Evolutionary conservation across 176 grass and related monocot genomes (phyloP).

Genomic region (Calamus simplicifolius): DNA sequence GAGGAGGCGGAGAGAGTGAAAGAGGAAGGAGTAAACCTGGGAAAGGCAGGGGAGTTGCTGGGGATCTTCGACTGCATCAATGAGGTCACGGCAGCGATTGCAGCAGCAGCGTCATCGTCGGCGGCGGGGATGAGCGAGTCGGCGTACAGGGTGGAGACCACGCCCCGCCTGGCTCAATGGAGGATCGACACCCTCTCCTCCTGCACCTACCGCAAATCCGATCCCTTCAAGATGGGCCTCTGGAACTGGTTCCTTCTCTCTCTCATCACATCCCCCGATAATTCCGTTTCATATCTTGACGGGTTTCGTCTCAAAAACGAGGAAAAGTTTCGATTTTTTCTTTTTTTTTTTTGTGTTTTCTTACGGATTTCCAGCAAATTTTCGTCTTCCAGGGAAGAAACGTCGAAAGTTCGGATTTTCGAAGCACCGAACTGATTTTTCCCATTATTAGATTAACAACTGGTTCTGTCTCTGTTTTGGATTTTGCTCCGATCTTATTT

Average conservation of each 20-base stretch:
- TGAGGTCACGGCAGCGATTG: slow-evolving; percentile 82
- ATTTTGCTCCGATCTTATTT: no score
- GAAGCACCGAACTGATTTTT: slow-evolving; percentile 1
- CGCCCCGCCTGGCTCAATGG: slow-evolving; percentile 87
- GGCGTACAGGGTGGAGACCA: slow-evolving; percentile 63
- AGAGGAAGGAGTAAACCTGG: slow-evolving; percentile 48
- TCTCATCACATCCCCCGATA: no score
- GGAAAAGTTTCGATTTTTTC: neutral
- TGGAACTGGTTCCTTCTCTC: slow-evolving; percentile 60
- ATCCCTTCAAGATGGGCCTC: slow-evolving; percentile 83
- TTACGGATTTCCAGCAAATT: no score
- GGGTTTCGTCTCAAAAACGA: no score
- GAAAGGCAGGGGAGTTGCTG: slow-evolving; percentile 62
- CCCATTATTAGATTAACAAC: neutral
- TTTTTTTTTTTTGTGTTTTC: neutral
- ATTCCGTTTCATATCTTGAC: no score
- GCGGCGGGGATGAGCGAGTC: slow-evolving; percentile 46
- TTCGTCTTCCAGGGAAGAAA: no score
- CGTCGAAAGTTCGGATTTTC: neutral
- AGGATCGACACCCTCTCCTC: slow-evolving; percentile 64
- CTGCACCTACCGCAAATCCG: slow-evolving; percentile 80
- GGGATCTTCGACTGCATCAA: slow-evolving; percentile 92
- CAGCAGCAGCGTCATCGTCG: slow-evolving; percentile 26
- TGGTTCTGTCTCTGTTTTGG: no score
- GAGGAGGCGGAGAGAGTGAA: slow-evolving; percentile 23